phyloP scores from a whole-genome alignment of 176 grass and related monocot species.

The Microstegium vimineum region DNA sequence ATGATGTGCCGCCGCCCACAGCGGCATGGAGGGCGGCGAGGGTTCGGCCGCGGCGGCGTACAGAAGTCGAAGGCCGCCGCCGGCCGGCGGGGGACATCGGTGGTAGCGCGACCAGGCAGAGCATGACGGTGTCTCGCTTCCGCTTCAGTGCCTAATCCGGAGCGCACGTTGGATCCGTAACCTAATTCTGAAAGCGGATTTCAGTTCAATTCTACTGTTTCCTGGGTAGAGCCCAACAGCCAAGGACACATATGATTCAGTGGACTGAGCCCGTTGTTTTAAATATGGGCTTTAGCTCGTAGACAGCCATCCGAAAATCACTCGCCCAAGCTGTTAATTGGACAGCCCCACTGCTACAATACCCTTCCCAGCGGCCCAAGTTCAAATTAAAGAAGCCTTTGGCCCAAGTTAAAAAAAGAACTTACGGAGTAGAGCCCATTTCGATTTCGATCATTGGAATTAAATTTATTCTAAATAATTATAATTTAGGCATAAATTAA shows the following conservation, averaged over 20 bases:
- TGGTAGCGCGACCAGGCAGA: background rate
- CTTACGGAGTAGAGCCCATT: no score
- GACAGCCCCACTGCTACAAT: no score
- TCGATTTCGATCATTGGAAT: no score
- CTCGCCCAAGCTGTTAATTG: no score
- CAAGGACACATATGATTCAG: background rate
- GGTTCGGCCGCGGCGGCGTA: background rate
- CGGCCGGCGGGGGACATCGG: background rate
- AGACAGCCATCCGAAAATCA: background rate
- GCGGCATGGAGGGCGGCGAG: constrained; percentile 10
- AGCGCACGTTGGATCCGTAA: background rate
- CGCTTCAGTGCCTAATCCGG: background rate
- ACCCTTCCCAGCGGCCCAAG: no score
- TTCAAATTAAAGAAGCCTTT: no score
- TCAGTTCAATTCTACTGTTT: no score
- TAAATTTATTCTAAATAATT: no score
- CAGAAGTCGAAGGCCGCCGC: background rate
- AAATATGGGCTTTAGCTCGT: background rate
- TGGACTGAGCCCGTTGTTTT: background rate
- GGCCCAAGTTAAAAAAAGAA: no score
- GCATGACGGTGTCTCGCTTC: background rate
- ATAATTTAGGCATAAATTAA: no score
- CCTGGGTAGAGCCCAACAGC: background rate
- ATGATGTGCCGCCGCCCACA: constrained; percentile 50
- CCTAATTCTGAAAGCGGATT: accelerated